Base-by-base conservation (phyloP, 768 basidiomycete species). In the Boletus speciosus region DNA sequence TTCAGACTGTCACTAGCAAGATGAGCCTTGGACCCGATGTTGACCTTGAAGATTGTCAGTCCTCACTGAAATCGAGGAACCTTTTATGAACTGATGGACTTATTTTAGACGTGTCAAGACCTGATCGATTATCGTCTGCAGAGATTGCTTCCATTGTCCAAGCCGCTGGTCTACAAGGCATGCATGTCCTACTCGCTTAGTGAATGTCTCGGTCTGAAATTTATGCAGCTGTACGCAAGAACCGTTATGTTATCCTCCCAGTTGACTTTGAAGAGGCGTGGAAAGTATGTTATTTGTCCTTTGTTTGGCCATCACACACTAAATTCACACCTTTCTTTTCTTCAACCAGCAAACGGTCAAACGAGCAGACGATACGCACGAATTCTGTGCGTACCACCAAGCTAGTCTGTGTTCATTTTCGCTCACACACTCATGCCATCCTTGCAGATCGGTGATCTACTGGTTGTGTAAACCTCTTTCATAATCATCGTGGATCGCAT, bases 1-100 rank as follows among this genome's bases (percentile, higher is more conserved):
- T 98, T 87, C 97, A 98, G 68, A 98, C 97, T 10, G 90, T 93
- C 45, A 98, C 97, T 5, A 78, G 79, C 63, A 97, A 97, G 77
- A 99, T 99, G 97, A 98, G 96, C 68, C 80, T 99, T 39, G 88
- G 93, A 5, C 93, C 94, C 4, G 97, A 99, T 68, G 97, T 99
- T 4, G 97, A 99, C 71, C 75, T 99, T 47, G 97, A 99, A 75
- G 97, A 99, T 66, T 98, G 96, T 97, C 61, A 66, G 90, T 77
- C 10, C 8, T 10, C 49, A n/a, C 21, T 25, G 27, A 43, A 51
- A 31, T 16, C 37, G 21, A 29, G 14, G n/a, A 44, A 29, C 14
- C 67, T 47, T 66, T 50, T 10, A 38, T 47, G 35, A 21, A 40
- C 56, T 66, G 11, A 68, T 31, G 6, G 12, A 47, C 37, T 11